Base-by-base conservation (phyloP, 306 rosid species). In the Carpinus viminea region DNA sequence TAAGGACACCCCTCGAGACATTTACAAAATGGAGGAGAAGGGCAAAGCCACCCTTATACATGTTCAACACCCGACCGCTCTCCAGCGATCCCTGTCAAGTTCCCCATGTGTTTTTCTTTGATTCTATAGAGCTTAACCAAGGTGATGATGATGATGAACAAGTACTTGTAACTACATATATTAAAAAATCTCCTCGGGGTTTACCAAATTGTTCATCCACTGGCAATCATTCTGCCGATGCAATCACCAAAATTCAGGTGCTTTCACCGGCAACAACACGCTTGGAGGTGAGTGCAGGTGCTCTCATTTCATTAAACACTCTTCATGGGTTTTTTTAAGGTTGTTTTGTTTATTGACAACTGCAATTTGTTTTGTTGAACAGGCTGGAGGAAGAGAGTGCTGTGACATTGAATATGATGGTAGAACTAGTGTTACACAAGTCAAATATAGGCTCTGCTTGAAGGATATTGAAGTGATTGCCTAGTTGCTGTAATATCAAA, bases 1-100 rank as follows among this genome's bases (percentile, higher is more conserved):
- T 89, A 3, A 54, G 71, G 61, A 85, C 72, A 26, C 93, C 90
- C 2, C 24, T 89, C 1, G 90, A 89, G 62, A 89, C 90, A 1
- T 85, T 87, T 24, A 36, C n/a, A n/a, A 86, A 87, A 0, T 85
- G 87, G 82, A 73, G 0, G 26, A n/a, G 31, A 11, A 2, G 34
- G 3, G 26, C 78, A 17, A 77, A 50, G 46, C 78, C 81, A 7
- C 87, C 90, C 0, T 5, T 77, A 7, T 86, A 71, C 82, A 82
- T 86, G 86, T 84, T 89, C 82, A 84, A 86, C 74, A 78, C 90
- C 10, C 69, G 90, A 55, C 38, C 54, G 75, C 81, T 74, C 0
- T 51, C 36, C 69, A 45, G 21, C 5, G 68, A 86, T 80, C 86
- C 88, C 1, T 87, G 87, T 41, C 81, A 85, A 83, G 82, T 83